A percentile compares a stretch with the other conserved stretches of the same genome.
phyloP scores from a whole-genome alignment of 2,329 filamentous ascomycete species.

The Sclerotinia minor region DNA sequence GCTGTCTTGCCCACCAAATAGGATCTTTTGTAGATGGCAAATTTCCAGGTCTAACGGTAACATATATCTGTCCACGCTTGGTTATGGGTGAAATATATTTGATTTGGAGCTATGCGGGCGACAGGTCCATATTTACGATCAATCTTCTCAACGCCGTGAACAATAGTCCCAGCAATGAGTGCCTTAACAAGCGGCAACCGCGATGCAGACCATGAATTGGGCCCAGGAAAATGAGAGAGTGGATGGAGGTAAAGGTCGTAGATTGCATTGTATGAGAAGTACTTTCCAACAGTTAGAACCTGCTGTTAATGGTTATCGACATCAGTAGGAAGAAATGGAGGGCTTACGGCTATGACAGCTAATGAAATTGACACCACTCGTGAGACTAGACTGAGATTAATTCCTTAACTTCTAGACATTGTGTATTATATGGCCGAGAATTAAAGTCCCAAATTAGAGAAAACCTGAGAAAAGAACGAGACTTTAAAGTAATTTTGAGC shows the following conservation, averaged over 20 bases:
- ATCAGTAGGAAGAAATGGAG: background rate
- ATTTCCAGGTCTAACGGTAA: background rate
- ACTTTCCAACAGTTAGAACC: background rate
- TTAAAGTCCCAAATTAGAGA: too few species aligned
- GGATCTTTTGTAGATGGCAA: slow-evolving; percentile 1
- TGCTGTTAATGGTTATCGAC: background rate
- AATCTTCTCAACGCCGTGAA: slow-evolving; percentile 32
- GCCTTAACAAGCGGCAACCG: background rate
- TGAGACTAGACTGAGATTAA: background rate
- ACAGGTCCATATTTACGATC: slow-evolving; percentile 49
- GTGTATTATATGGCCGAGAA: too few species aligned
- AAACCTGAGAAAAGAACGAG: too few species aligned
- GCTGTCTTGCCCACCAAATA: background rate
- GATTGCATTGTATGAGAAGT: background rate
- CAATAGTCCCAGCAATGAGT: background rate
- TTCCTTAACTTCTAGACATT: background rate
- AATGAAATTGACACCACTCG: background rate
- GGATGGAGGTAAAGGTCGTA: slow-evolving; percentile 5
- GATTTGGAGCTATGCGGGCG: slow-evolving; percentile 50
- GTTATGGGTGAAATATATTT: slow-evolving; percentile 45
- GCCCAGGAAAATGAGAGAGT: background rate
- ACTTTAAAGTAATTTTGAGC: too few species aligned
- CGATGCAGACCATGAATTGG: background rate
- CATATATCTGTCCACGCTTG: background rate
- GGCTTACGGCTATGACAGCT: background rate